Base-by-base conservation (phyloP, 345 rosid species). In the Pistacia integerrima region DNA sequence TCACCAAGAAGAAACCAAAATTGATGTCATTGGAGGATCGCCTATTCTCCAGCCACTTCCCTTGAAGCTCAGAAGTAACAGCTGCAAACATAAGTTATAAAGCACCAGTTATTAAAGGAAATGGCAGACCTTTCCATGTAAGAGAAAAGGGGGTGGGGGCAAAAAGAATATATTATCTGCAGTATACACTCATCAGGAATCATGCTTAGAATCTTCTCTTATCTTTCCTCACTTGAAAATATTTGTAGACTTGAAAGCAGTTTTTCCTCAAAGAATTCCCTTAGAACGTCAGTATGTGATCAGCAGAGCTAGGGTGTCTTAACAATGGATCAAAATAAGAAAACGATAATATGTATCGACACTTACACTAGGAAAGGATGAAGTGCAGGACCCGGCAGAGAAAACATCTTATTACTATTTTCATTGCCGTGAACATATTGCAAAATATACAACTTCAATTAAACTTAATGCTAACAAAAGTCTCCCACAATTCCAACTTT, bases 281-380 rank as follows among this genome's bases (percentile, higher is more conserved):
- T 85, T 44, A 96, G 90, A 72, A 90, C 91, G 76, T 92, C 94
- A 73, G 85, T 78, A 74, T 92, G 92, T 14, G 97, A 90, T 86
- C 97, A 92, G 95, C 69, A 86, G 55, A 51, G 49, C 18, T 54
- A 51, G 59, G 76, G 52, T 11, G 59, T 25, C 33, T 51, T 54
- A 41, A 67, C 6, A 16, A 54, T 38, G 28, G 44, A 41, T 44
- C 33, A 58, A 58, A 73, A 33, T 17, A 72, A 28, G n/a, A 64
- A 70, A 74, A 0, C 1, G 33, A 11, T 65, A 65, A 79, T 8
- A 79, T 8, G 55, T 65, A 79, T 44, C 25, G 80, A 63, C 73
- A 70, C 99, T 74, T 86, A 95, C 97, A 67, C 91, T 74, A 95
- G 94, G 80, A 93, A 95, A 41, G 99, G 99, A 88, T 93, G 96